phyloP scores from a whole-genome alignment of 1,284 basidiomycete genomes.

The Malassezia equina region DNA sequence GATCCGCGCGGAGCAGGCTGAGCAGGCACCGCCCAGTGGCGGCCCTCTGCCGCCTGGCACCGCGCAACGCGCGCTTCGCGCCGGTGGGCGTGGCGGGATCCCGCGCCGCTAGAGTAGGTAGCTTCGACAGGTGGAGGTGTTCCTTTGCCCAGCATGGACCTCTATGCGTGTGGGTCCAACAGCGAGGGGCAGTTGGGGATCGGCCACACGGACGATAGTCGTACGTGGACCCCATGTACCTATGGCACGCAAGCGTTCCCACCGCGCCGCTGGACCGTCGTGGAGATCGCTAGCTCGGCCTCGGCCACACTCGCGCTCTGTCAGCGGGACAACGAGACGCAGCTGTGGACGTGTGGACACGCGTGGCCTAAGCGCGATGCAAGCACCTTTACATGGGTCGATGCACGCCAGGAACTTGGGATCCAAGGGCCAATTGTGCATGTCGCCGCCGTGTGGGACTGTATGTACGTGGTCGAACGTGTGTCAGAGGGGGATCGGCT shows the following conservation, averaged over 20 bases:
- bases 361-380: background rate
- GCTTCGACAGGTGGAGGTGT: background rate
- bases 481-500: background rate
- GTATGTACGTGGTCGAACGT: constrained; percentile 5
- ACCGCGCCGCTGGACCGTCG: background rate
- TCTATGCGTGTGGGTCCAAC: constrained; percentile 13
- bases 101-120: constrained; percentile 13
- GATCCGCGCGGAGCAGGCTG: constrained; percentile 38
- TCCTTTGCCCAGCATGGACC: background rate
- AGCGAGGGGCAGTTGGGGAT: constrained; percentile 13
- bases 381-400: background rate
- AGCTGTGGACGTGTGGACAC: background rate
- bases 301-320: background rate
- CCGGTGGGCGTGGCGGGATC: constrained; percentile 19
- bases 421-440: background rate
- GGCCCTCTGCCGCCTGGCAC: constrained; percentile 35
- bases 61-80: constrained; percentile 39
- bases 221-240: background rate
- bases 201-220: constrained; percentile 5
- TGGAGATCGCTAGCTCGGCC: background rate
- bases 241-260: background rate
- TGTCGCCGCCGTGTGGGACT: constrained; percentile 13
- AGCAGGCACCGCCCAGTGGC: constrained; percentile 18
- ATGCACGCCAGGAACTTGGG: background rate
- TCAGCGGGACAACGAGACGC: background rate